These are phyloP conservation scores for Scheffersomyces stambukii DNA, from an alignment of 1,139 yeast genomes.

Conservation along the genomic window DNA sequence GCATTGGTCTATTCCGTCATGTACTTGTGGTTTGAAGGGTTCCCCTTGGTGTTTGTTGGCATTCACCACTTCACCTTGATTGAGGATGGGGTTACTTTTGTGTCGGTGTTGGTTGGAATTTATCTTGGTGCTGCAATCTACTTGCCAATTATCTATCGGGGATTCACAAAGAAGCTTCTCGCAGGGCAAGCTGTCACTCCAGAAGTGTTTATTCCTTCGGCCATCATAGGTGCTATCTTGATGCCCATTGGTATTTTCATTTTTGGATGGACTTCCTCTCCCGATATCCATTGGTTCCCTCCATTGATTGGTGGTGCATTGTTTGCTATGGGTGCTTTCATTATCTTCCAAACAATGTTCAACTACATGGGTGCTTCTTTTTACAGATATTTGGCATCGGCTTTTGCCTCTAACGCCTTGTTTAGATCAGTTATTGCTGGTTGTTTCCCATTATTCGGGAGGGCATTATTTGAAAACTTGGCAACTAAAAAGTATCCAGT, in stretches of 20 bases:
- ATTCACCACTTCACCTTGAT: slow-evolving; percentile 24
- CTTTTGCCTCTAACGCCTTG: slow-evolving; percentile 27
- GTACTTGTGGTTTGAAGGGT: slow-evolving; percentile 33
- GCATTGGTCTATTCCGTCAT: slow-evolving; percentile 27
- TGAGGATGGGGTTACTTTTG: slow-evolving; percentile 19
- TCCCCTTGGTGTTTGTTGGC: slow-evolving; percentile 26
- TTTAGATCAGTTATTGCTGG: slow-evolving; percentile 26
- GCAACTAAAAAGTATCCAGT: slow-evolving; percentile 32
- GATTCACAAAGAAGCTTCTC: slow-evolving; percentile 22
- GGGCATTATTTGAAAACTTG: slow-evolving; percentile 43
- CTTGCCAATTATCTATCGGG: slow-evolving; percentile 14
- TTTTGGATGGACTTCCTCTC: slow-evolving; percentile 29
- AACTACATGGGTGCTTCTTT: slow-evolving; percentile 64
- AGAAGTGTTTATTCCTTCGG: slow-evolving; percentile 55
- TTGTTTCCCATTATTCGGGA: slow-evolving; percentile 29
- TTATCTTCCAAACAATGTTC: slow-evolving; percentile 29
- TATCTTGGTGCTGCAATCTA: slow-evolving; percentile 19
- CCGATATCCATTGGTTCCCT: slow-evolving; percentile 29
- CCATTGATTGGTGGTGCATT: slow-evolving; percentile 27
- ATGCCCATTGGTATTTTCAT: slow-evolving; percentile 30
- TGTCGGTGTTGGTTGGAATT: slow-evolving; percentile 18
- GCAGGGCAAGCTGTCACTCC: slow-evolving; percentile 45
- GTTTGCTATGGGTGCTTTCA: slow-evolving; percentile 26
- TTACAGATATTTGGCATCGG: slow-evolving; percentile 28
- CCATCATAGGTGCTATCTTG: slow-evolving; percentile 28